Base-by-base conservation (phyloP, 78 protist genomes). In the Reticulomyxa filosa region DNA sequence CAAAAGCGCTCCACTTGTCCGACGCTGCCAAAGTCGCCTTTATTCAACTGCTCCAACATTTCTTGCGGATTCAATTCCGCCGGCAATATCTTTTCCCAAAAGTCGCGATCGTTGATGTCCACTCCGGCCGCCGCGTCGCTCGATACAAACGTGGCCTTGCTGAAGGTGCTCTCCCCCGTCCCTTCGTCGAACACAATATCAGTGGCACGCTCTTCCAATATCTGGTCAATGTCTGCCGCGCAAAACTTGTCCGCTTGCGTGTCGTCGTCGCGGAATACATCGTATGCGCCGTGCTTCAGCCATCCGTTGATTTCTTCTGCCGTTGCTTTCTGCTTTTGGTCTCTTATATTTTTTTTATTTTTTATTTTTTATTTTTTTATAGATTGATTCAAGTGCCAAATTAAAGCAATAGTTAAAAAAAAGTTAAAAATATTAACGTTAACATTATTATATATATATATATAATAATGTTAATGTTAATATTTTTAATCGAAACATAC, bases 11-110 rank as follows among this genome's bases (percentile, higher is more conserved):
- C n/a, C n/a, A n/a, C n/a, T n/a, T n/a, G n/a, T n/a, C n/a, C n/a
- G n/a, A n/a, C n/a, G n/a, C n/a, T n/a, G n/a, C n/a, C n/a, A n/a
- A n/a, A n/a, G n/a, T n/a, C n/a, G n/a, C n/a, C n/a, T n/a, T n/a
- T n/a, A n/a, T n/a, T n/a, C n/a, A n/a, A n/a, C n/a, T n/a, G n/a
- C n/a, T n/a, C n/a, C n/a, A n/a, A n/a, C n/a, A n/a, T n/a, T n/a
- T n/a, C n/a, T n/a, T n/a, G n/a, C n/a, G n/a, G n/a, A n/a, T n/a
- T n/a, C n/a, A n/a, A n/a, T n/a, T n/a, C n/a, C n/a, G n/a, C n/a
- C n/a, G n/a, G n/a, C n/a, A n/a, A n/a, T 8, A 72, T 3, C 76
- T 72, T 72, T 6, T 4, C 23, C 76, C 76, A 72, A 8, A 72
- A 72, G 63, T 72, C 63, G 25, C 65, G 48, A 36, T 72, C 76